Conservation (phyloP, 2,329 filamentous ascomycete genomes). For the Dactylellina parvicollis region DNA sequence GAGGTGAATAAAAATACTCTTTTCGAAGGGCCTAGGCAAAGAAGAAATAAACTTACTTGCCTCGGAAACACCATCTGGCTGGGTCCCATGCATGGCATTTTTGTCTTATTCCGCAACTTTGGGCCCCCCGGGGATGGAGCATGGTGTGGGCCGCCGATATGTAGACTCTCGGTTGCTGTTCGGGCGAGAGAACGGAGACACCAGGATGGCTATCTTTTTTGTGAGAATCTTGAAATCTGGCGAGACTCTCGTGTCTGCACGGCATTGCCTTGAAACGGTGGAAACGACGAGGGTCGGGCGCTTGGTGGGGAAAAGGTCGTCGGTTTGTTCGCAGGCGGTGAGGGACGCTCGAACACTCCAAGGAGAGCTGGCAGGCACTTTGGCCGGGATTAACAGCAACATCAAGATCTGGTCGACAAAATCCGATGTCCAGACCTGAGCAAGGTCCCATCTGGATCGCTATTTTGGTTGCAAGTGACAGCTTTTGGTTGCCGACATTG, state of each 20-base stretch:
- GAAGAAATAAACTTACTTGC: constrained; percentile 27
- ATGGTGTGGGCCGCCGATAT: constrained; percentile 3
- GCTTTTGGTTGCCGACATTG: neutral
- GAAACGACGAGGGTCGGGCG: constrained; percentile 3
- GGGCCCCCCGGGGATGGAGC: constrained; percentile 28
- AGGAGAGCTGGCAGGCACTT: neutral
- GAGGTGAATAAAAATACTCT: constrained; percentile 35
- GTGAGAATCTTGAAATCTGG: neutral
- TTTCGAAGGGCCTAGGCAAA: constrained; percentile 20
- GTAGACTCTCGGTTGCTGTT: constrained; percentile 18
- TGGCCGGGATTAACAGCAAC: constrained; percentile 2
- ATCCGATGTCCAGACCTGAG: constrained; percentile 42
- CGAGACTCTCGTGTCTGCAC: neutral
- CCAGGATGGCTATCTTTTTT: neutral
- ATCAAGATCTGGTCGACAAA: constrained; percentile 25
- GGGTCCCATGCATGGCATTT: constrained; percentile 53
- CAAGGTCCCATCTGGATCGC: constrained; percentile 31
- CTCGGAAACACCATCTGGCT: constrained; percentile 54
- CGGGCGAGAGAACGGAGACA: neutral
- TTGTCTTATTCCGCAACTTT: constrained; percentile 52
- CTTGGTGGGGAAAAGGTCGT: constrained; percentile 6
- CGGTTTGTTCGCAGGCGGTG: neutral
- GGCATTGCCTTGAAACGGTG: constrained; percentile 12
- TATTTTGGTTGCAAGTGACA: constrained; percentile 29
- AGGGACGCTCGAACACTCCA: neutral